Evolutionary conservation across 2,329 filamentous ascomycete species (phyloP), one percentile per base, ranked within the genome.

Genomic region (Nemania bipapillata): DNA sequence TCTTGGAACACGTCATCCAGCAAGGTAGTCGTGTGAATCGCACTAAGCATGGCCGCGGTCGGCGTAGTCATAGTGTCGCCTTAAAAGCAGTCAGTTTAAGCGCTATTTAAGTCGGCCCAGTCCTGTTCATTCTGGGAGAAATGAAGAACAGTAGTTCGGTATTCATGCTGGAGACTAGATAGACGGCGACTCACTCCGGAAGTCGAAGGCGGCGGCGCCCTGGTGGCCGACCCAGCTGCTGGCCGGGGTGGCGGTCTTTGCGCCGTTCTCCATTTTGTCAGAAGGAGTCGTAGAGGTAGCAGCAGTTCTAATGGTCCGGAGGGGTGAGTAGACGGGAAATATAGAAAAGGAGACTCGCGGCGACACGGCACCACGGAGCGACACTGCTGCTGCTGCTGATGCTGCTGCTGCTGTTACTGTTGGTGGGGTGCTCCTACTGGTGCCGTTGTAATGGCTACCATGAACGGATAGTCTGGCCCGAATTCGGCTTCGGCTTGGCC

Each of bases 1-100:
- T 93, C 91, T 73, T 84, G 81, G 76, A 90, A 91, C 66, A 94
- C 91, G 78, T 94, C 92, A 80, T 94, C 92, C n/a, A 90, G 85
- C 35, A 94, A 86, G 1, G 90, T 91, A 22, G 89, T 89, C 63
- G 87, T 84, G 68, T 86, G 82, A 73, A 94, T 92, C 11, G 92
- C 90, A 42, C 84, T 80, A 40, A 94, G 86, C 91, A 94, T 94
- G 26, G 88, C 86, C 3, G 83, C 74, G 0, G 90, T 92, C 6
- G 91, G 90, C 1, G 89, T 91, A 2, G 91, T 93, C 77, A 91
- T 85, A 4, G 87, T 88, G 77, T 93, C 91, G 77, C 86, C 87
- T 89, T n/a, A 47, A 70, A 15, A 55, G 42, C 20, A 28, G 45
- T 61, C 60, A 61, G 60, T 47, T 37, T 15, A 47, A 56, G 1